These are phyloP conservation scores for Cryptococcus jaspeensis DNA, from an alignment of 1,284 basidiomycete genomes.

Conservation along the genomic window DNA sequence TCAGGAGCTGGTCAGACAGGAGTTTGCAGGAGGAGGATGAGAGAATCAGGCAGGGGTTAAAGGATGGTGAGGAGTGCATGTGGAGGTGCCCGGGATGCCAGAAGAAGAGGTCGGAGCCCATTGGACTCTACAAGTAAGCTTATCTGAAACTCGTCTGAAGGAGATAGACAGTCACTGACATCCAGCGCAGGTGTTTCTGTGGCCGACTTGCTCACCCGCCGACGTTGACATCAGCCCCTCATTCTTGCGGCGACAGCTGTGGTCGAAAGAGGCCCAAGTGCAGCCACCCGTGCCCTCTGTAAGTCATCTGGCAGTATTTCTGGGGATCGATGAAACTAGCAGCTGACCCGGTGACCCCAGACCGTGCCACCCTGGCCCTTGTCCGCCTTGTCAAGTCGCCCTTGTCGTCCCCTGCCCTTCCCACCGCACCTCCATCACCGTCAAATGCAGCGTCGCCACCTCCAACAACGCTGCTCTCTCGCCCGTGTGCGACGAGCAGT, in stretches of 20 bases:
- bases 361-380: constrained; percentile 71
- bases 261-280: constrained; percentile 62
- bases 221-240: constrained; percentile 69
- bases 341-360: constrained; percentile 5
- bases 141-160: neutral
- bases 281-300: constrained; percentile 67
- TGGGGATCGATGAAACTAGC: neutral
- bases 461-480: constrained; percentile 49
- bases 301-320: constrained; percentile 17
- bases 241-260: constrained; percentile 77
- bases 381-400: constrained; percentile 65
- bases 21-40: constrained; percentile 62
- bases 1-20: constrained; percentile 75
- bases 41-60: constrained; percentile 39
- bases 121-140: constrained; percentile 65
- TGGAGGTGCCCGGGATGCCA: constrained; percentile 91
- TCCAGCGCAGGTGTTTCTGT: constrained; percentile 71
- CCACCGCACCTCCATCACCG: constrained; percentile 60
- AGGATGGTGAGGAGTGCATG: constrained; percentile 58
- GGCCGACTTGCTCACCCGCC: constrained; percentile 69
- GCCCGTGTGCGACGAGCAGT: constrained; percentile 67
- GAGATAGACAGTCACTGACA: constrained; percentile 1
- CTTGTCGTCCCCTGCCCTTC: constrained; percentile 66
- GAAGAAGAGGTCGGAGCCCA: constrained; percentile 64
- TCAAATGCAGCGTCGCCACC: constrained; percentile 61